Conservation (phyloP, 495 filamentous ascomycete species). For the Usnea hakonensis region DNA sequence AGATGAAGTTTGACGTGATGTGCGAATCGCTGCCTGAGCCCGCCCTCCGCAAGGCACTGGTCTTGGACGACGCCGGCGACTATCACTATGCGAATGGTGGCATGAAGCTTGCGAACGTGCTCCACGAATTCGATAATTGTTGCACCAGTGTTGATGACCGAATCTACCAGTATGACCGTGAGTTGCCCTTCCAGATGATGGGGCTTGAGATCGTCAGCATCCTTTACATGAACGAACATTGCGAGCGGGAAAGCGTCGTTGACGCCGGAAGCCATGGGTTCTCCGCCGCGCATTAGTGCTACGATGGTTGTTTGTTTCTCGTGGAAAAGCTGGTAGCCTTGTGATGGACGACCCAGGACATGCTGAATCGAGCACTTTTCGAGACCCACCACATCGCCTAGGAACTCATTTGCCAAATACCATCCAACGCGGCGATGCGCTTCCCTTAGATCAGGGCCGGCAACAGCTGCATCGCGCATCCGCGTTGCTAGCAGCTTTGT, state of each 20-base stretch:
- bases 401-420: slow-evolving; percentile 46
- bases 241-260: slow-evolving; percentile 48
- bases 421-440: slow-evolving; percentile 45
- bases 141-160: slow-evolving; percentile 53
- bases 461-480: slow-evolving; percentile 44
- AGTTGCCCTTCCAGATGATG: slow-evolving; percentile 35
- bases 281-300: slow-evolving; percentile 58
- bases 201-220: slow-evolving; percentile 37
- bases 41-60: slow-evolving; percentile 28
- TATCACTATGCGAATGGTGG: slow-evolving; percentile 44
- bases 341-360: slow-evolving; percentile 42
- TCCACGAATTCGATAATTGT: slow-evolving; percentile 46
- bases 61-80: slow-evolving; percentile 51
- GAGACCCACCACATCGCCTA: slow-evolving; percentile 44
- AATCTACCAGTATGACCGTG: slow-evolving; percentile 52
- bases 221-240: slow-evolving; percentile 48
- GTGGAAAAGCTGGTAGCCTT: slow-evolving; percentile 44
- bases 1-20: slow-evolving; percentile 31
- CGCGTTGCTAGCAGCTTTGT: slow-evolving; percentile 52
- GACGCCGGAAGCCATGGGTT: slow-evolving; percentile 59
- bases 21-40: slow-evolving; percentile 25
- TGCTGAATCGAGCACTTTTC: slow-evolving; percentile 47
- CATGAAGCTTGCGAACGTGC: slow-evolving; percentile 39
- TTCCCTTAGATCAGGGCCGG: slow-evolving; percentile 42
- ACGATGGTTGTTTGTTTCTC: slow-evolving; percentile 51